Conservation (phyloP, 306 rosid species). For the Castanea mollissima region DNA sequence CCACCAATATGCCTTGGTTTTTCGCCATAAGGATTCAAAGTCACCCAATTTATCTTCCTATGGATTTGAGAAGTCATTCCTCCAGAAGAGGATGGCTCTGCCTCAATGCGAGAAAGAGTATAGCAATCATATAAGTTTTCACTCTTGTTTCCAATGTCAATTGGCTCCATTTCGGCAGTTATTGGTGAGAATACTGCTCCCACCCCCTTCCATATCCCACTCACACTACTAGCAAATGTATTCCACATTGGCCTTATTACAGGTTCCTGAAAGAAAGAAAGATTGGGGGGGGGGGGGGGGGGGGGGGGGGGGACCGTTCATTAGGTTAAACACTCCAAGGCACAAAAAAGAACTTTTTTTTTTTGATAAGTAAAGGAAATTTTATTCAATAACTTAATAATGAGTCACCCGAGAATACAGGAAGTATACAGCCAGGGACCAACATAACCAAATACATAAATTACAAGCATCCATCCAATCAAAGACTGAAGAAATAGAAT, state of each 20-base stretch:
- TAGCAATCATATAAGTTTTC: slow-evolving; percentile 91
- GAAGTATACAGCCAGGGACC: no score
- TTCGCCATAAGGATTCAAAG: slow-evolving; percentile 87
- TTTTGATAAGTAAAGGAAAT: no score
- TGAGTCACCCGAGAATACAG: no score
- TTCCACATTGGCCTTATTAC: slow-evolving; percentile 87
- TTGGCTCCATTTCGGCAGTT: slow-evolving; percentile 92
- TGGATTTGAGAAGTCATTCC: slow-evolving; percentile 48
- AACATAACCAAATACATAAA: no score
- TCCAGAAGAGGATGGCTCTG: slow-evolving; percentile 46
- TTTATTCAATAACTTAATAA: no score
- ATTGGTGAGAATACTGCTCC: slow-evolving; percentile 94
- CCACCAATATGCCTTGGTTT: slow-evolving; percentile 29
- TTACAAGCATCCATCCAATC: no score
- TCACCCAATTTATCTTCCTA: slow-evolving; percentile 87
- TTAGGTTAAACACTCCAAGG: slow-evolving; percentile 10
- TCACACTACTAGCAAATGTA: slow-evolving; percentile 88
- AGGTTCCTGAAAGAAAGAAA: slow-evolving; percentile 70
- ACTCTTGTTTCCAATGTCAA: slow-evolving; percentile 60
- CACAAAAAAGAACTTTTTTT: background rate
- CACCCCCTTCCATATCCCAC: slow-evolving; percentile 96
- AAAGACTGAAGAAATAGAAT: no score
- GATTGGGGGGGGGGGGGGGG: no score
- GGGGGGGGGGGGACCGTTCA: background rate
- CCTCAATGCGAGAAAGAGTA: slow-evolving; percentile 65